These are phyloP conservation scores for Fusarium decemcellulare DNA, from an alignment of 2,329 filamentous ascomycete genomes.

Conservation along the genomic window DNA sequence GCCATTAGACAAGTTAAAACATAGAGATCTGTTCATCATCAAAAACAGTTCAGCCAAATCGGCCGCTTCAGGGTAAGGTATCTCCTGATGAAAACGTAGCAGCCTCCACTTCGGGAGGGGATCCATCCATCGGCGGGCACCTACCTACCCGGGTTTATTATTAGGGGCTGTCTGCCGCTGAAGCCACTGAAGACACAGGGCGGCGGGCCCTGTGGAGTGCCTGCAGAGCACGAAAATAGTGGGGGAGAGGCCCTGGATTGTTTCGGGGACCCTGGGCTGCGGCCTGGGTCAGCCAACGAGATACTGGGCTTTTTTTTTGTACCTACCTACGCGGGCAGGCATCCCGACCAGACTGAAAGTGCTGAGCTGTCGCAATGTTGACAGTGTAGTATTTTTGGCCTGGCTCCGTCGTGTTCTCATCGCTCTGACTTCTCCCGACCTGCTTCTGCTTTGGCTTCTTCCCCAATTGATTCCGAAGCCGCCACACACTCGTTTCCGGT, in stretches of 20 bases:
- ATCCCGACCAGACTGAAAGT: slow-evolving; percentile 13
- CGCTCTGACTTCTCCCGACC: slow-evolving; percentile 24
- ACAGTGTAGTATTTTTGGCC: slow-evolving; percentile 37
- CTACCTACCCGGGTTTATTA: slow-evolving; percentile 11
- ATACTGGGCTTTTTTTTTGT: slow-evolving; percentile 18
- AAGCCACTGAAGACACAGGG: slow-evolving; percentile 9
- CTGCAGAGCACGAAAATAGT: slow-evolving; percentile 10
- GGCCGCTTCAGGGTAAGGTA: slow-evolving; percentile 2
- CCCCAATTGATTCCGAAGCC: slow-evolving; percentile 29
- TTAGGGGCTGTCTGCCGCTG: slow-evolving; percentile 18
- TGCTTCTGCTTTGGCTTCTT: slow-evolving; percentile 20
- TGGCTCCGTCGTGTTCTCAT: slow-evolving; percentile 33
- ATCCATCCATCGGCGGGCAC: not conserved
- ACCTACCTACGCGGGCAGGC: not conserved
- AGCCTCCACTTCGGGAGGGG: no score
- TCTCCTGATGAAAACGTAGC: not conserved
- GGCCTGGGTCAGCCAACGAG: slow-evolving; percentile 29
- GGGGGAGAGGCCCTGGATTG: slow-evolving; percentile 9
- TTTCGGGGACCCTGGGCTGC: slow-evolving; percentile 11
- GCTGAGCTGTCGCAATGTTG: slow-evolving; percentile 44
- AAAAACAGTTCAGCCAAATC: slow-evolving; percentile 1
- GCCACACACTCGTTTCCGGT: slow-evolving; percentile 33
- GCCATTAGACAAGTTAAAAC: not conserved
- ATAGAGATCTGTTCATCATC: not conserved
- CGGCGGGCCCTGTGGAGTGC: slow-evolving; percentile 13